A percentile compares a stretch with the other conserved stretches of the same genome.
phyloP scores from a whole-genome alignment of 2,329 filamentous ascomycete genomes.

The Penicillium vulpinum region DNA sequence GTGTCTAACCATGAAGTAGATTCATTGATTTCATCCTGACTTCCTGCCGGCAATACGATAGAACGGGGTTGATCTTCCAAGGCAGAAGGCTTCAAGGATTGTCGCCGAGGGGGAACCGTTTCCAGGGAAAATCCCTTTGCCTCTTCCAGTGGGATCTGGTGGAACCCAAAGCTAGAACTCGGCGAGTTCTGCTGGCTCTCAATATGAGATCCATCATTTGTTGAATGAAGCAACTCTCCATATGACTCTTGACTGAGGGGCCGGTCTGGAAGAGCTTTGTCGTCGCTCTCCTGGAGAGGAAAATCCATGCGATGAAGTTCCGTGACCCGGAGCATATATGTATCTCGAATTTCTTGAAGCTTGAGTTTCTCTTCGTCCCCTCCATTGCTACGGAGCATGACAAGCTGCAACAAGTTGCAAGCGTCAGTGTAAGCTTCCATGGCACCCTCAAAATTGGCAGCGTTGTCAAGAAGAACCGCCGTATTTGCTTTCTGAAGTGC shows the following conservation, averaged over 20 bases:
- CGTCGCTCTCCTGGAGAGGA: conserved; percentile 51
- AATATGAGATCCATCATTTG: conserved; percentile 30
- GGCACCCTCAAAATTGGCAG: conserved; percentile 88
- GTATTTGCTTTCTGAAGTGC: conserved; percentile 94
- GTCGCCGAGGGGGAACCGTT: conserved; percentile 38
- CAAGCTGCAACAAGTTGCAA: conserved; percentile 81
- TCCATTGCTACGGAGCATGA: conserved; percentile 78
- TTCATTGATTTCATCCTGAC: conserved; percentile 66
- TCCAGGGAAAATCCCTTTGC: conserved; percentile 27
- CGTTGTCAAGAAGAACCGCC: conserved; percentile 93
- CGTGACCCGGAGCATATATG: conserved; percentile 85
- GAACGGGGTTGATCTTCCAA: conserved; percentile 30
- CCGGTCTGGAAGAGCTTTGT: conserved; percentile 75
- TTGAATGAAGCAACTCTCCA: conserved; percentile 44
- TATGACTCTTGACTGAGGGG: conserved; percentile 61
- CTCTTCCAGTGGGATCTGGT: conserved; percentile 26
- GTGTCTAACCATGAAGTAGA: conserved; percentile 93
- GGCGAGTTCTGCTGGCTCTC: conserved; percentile 43
- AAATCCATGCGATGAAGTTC: conserved; percentile 73
- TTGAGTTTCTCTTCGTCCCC: conserved; percentile 81
- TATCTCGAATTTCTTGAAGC: conserved; percentile 86
- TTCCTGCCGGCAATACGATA: background rate
- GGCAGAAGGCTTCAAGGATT: conserved; percentile 40
- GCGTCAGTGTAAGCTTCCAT: conserved; percentile 89
- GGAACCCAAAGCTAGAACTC: conserved; percentile 50